Evolutionary conservation across 176 grass and related monocot genomes (phyloP).

Genomic region (Avena insularis): DNA sequence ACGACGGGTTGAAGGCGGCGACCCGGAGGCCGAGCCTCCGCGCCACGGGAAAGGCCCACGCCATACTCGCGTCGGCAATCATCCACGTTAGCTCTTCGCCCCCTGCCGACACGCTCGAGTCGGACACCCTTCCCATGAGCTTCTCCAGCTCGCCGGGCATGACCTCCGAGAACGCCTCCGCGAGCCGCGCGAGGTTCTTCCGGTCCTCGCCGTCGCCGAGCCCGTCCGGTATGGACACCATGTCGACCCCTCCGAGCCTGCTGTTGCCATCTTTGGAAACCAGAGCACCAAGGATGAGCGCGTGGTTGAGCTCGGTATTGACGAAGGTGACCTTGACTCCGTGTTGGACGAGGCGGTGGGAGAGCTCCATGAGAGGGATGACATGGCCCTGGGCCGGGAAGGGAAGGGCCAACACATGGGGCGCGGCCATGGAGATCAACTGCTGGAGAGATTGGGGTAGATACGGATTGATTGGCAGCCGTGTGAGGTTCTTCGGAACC

Average conservation of each 20-base stretch:
- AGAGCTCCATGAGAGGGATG: slow-evolving; percentile 62
- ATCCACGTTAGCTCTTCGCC: slow-evolving; percentile 49
- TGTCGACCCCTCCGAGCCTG: slow-evolving; percentile 44
- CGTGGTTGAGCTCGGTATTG: slow-evolving; percentile 51
- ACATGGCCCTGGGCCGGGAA: slow-evolving; percentile 65
- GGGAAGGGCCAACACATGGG: slow-evolving; percentile 48
- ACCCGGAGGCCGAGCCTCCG: slow-evolving; percentile 49
- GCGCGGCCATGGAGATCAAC: slow-evolving; percentile 28
- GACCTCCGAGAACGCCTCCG: slow-evolving; percentile 36
- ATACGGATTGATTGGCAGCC: neutral
- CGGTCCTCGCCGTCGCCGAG: slow-evolving; percentile 53
- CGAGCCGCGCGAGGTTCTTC: slow-evolving; percentile 50
- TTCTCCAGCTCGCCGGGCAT: slow-evolving; percentile 63
- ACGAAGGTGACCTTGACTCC: slow-evolving; percentile 61
- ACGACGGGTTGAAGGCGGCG: slow-evolving; percentile 50
- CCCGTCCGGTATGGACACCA: slow-evolving; percentile 70
- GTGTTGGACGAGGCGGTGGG: slow-evolving; percentile 51
- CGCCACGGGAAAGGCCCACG: slow-evolving; percentile 53
- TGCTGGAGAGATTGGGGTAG: neutral
- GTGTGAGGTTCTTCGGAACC: neutral
- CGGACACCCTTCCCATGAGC: slow-evolving; percentile 33
- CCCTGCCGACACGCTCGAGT: neutral
- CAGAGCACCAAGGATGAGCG: slow-evolving; percentile 35
- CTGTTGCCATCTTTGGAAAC: neutral
- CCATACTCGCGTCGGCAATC: slow-evolving; percentile 63